Conservation (phyloP, 495 filamentous ascomycete species). For the Pseudevernia furfuracea region DNA sequence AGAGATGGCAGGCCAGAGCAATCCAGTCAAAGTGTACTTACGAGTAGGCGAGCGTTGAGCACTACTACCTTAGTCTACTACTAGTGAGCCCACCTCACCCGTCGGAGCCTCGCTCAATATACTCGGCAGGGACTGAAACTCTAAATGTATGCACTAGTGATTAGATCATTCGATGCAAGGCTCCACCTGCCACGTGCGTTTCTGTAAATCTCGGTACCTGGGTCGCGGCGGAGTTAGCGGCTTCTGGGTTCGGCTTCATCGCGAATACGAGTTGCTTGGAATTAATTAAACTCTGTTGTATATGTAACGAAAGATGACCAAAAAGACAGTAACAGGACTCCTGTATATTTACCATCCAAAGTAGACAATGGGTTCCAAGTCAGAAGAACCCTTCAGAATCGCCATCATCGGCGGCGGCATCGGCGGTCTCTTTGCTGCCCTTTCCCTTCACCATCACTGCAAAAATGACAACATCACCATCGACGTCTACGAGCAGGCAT, state of each 20-base stretch:
- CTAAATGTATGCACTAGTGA: too few relatives aligned
- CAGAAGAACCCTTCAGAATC: constrained; percentile 1
- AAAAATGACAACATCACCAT: constrained; percentile 23
- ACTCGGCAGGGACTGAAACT: not conserved
- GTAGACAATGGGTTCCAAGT: not conserved
- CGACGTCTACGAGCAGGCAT: constrained; percentile 32
- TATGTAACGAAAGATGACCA: too few relatives aligned
- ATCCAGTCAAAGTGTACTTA: not conserved
- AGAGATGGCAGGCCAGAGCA: not conserved
- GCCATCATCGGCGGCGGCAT: constrained; percentile 25
- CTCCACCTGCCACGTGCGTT: not conserved
- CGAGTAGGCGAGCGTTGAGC: too few relatives aligned
- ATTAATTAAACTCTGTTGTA: too few relatives aligned
- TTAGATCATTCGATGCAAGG: too few relatives aligned
- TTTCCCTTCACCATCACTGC: constrained; percentile 28
- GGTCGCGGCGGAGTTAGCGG: not conserved
- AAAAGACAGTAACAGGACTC: too few relatives aligned
- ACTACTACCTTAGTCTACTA: too few relatives aligned
- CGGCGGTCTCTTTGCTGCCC: constrained; percentile 28
- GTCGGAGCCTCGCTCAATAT: not conserved
- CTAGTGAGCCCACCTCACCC: too few relatives aligned
- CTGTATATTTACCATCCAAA: not conserved
- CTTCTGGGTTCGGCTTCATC: not conserved
- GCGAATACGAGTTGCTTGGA: not conserved
- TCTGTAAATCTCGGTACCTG: not conserved